Base-by-base conservation (phyloP, 768 basidiomycete species). In the Phlebiopsis gigantea region DNA sequence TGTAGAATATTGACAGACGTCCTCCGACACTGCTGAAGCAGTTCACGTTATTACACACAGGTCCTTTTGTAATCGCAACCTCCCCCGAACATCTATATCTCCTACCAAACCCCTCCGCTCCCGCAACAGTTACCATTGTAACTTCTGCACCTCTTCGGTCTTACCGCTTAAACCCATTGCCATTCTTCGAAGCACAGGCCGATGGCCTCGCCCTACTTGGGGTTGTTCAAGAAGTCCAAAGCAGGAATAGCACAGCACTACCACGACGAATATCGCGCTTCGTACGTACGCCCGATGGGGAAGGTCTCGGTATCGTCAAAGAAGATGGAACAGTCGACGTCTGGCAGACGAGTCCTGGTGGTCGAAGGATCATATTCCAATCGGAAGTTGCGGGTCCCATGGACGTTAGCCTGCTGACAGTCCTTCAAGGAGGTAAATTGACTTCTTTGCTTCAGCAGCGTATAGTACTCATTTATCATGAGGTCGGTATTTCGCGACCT, bases 1-100 rank as follows among this genome's bases (percentile, higher is more conserved):
- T n/a, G 7, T 61, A 95, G 93, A 93, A 96, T 70, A 83, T 97
- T 61, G 93, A 96, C 65, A 79, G 88, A 15, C 81, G 87, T 62
- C 94, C 94, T 6, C 94, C 94, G 8, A 92, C 90, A 2, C 75
- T 93, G 2, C 75, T 93, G 26, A 82, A 79, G 64, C 85, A 87
- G 57, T 88, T 90, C 68, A 84, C 81, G 2, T 71, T 93, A 19
- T 82, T 89, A 45, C 84, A 88, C 56, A 80, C 82, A 0, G 74
- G 73, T 15, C 77, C 85, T 15, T 72, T 72, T 10, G 66, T 77
- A 15, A 71, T 87, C 42, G 73, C 77, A 50, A 66, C 65, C 14
- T 72, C 73, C 46, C 86, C 85, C 26, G 67, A 68, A 14, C 74
- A 81, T 62, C 72, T 88, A 12, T 78, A 79, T 60, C 57, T 85